Evolutionary conservation across 2,329 filamentous ascomycete genomes (phyloP), one percentile per base, ranked within the genome.

Genomic region (Thermomyces lanuginosus): DNA sequence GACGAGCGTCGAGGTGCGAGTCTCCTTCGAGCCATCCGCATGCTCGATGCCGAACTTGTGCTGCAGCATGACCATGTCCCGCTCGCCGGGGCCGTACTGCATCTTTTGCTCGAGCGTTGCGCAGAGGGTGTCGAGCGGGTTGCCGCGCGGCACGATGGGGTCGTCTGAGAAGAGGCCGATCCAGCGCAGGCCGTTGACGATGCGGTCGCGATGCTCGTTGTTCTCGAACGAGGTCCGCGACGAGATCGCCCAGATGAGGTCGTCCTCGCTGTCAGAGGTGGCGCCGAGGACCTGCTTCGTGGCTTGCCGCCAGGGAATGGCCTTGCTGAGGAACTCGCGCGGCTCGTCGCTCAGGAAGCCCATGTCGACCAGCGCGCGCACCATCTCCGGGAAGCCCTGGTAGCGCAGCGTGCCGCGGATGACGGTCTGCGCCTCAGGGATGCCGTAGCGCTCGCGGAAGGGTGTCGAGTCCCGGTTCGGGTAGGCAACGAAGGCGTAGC

Each of bases 91-190:
- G 46, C 69, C 76, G 54, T 76, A 92, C 55, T 79, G 69, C 80
- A 92, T 91, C 72, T 91, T 92, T 64, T 79, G 60, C 64, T 92
- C 82, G 16, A 92, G 69, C 3, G 73, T 78, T 16, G 80, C 81
- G 60, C 83, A 92, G 20, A 92, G 71, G n/a, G 79, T 86, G 54
- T 92, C 84, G 13, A 92, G 68, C 3, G 82, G 77, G 61, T 80
- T 92, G 29, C 72, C 76, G 30, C 71, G 63, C 15, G 80, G 75
- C 4, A 59, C 76, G 46, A 76, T 82, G 49, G 69, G 59, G 46
- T 70, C 65, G 38, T 73, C 65, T 22, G 70, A 76, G 58, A 82
- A 76, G 35, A 73, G 49, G 16, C 66, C 67, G 29, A 61, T 63
- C 80, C 80, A 89, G 39, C 68, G 64, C 18, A 89, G 65, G 31